Evolutionary conservation across 2,329 filamentous ascomycete species (phyloP), one percentile per base, ranked within the genome.

Genomic region (Chalara sp.): DNA sequence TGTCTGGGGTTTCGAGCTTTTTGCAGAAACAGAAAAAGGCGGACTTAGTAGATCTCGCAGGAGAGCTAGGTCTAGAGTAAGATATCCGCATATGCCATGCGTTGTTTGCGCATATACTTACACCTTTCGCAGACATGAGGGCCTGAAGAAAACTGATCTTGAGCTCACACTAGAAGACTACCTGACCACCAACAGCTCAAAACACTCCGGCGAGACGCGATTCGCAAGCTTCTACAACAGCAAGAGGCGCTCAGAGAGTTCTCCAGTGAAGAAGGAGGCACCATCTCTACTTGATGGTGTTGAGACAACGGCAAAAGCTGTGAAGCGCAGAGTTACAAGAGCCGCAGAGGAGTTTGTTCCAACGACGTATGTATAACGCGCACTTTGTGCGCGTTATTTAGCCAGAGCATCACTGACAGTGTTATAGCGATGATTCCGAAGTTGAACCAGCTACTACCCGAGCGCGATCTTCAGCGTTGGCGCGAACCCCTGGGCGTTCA

Each of bases 1-100:
- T 87, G 83, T 81, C 82, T 55, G 71, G 72, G 61, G 72, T 71
- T 59, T 81, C 85, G 65, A 80, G 82, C 61, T 95, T 87, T 81
- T 77, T 96, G 66, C 80, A 84, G 69, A 78, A 79, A 68, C 87
- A 93, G 78, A 85, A 87, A 74, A 95, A 95, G 77, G 77, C 76
- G 61, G 88, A 92, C 58, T 79, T 96, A 51, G 69, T 81, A 61
- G 84, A 87, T 56, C 76, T 95, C 55, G 88, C 89, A 53, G 80
- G 87, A 58, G 72, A 76, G 44, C 78, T 87, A 55, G 85, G 85
- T 52, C 73, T 92, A 49, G 79, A 87, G 89, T 95, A 81, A 64
- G 83, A 79, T 50, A 55, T 49, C 47, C 33, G 47, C 54, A 50
- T 46, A 49, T 48, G 39, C 48, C 35, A 35, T 13, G 13, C 49